phyloP scores from a whole-genome alignment of 208 protist species.

The Crithidia mellificae region DNA sequence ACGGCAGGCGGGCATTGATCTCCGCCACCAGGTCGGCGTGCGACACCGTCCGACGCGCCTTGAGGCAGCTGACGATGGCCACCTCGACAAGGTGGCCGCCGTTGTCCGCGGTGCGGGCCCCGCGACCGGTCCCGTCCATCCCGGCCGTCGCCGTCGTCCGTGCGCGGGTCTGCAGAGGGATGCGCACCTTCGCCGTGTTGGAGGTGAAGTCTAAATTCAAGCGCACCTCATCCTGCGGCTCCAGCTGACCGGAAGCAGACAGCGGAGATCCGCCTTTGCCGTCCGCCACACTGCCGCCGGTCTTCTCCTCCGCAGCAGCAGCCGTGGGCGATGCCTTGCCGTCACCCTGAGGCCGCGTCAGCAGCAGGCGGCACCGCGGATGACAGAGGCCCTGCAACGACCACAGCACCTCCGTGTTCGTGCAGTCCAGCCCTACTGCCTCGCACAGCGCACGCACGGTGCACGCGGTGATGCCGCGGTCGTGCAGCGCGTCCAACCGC shows the following conservation, averaged over 20 bases:
- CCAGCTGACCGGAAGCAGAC: constrained; percentile 3
- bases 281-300: too few species aligned
- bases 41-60: constrained; percentile 65
- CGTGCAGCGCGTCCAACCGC: constrained; percentile 76
- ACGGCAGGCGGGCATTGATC: constrained; percentile 79
- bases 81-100: constrained; percentile 90
- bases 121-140: constrained; percentile 20
- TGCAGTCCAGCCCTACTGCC: constrained; percentile 61
- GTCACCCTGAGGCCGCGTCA: too few species aligned
- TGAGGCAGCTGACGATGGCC: constrained; percentile 94
- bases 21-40: constrained; percentile 89
- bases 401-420: constrained; percentile 38
- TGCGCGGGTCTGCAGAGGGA: constrained; percentile 37
- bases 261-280: neutral
- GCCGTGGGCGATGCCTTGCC: neutral
- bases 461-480: constrained; percentile 32
- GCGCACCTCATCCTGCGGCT: constrained; percentile 36
- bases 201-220: constrained; percentile 51
- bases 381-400: constrained; percentile 63
- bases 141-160: constrained; percentile 15
- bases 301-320: neutral
- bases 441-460: constrained; percentile 70
- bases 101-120: constrained; percentile 45
- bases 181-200: constrained; percentile 37
- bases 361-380: constrained; percentile 43